Evolutionary conservation across 2,329 filamentous ascomycete species (phyloP).

Genomic region (Hypocrella siamensis): DNA sequence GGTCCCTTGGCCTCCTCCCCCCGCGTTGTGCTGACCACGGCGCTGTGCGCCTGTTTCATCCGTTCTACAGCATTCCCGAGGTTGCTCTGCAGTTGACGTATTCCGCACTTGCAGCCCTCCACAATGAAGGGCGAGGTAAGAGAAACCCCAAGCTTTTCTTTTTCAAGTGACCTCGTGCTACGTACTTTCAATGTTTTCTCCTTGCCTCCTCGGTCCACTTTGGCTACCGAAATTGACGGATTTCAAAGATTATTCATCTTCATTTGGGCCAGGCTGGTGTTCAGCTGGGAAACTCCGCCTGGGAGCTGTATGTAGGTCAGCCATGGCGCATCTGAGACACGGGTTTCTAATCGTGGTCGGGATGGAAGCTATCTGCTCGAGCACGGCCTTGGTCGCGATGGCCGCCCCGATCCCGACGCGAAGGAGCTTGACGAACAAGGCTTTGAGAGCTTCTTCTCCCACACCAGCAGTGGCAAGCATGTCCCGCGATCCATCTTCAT

Average conservation of each 20-base stretch:
- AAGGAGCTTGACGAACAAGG: slow-evolving; percentile 44
- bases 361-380: slow-evolving; percentile 57
- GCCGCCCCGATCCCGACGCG: slow-evolving; percentile 44
- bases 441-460: slow-evolving; percentile 60
- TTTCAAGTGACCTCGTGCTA: too few species aligned
- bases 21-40: too few species aligned
- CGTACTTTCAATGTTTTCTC: too few species aligned
- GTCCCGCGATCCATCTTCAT: slow-evolving; percentile 58
- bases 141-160: too few species aligned
- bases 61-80: too few species aligned
- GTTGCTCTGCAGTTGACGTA: too few species aligned
- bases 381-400: slow-evolving; percentile 52
- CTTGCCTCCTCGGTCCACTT: neutral
- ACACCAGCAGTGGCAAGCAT: slow-evolving; percentile 57
- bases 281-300: slow-evolving; percentile 61
- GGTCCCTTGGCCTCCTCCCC: too few species aligned
- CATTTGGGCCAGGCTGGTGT: slow-evolving; percentile 54
- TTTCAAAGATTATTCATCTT: slow-evolving; percentile 41
- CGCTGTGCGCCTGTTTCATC: too few species aligned
- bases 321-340: too few species aligned
- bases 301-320: slow-evolving; percentile 50
- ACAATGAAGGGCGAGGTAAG: slow-evolving; percentile 40
- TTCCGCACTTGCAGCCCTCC: slow-evolving; percentile 5
- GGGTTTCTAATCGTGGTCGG: too few species aligned
- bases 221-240: slow-evolving; percentile 6